Percentiles rank a stretch among this genome's conserved stretches.
Evolutionary conservation across 129 eudicot species (phyloP).

Genomic region (Pulicaria dysenterica): DNA sequence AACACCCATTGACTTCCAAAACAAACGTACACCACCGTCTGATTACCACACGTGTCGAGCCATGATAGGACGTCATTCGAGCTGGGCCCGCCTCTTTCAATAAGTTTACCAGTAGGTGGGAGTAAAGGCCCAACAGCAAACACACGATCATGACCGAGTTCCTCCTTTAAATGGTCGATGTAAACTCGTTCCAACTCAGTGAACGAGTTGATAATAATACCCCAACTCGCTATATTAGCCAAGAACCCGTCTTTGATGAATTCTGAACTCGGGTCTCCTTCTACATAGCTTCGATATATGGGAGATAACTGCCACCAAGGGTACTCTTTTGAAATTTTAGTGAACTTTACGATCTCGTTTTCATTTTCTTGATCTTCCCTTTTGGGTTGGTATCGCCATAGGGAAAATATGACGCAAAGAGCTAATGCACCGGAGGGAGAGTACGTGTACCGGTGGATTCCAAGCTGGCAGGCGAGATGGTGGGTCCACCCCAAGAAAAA

Average conservation of each 20-base stretch:
- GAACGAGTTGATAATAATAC: conserved; percentile 61
- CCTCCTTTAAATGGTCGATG: conserved; percentile 35
- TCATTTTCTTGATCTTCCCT: conserved; percentile 27
- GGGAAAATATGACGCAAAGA: conserved; percentile 33
- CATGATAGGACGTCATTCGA: conserved; percentile 40
- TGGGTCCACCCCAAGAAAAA: conserved; percentile 65
- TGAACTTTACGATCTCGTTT: conserved; percentile 23
- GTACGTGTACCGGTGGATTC: conserved; percentile 45
- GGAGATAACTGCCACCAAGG: conserved; percentile 67
- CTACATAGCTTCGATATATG: conserved; percentile 44
- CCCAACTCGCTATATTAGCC: conserved; percentile 45
- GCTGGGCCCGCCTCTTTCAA: conserved; percentile 37
- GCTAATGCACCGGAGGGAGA: conserved; percentile 59
- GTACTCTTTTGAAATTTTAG: conserved; percentile 39
- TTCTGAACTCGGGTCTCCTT: conserved; percentile 44
- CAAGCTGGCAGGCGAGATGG: conserved; percentile 39
- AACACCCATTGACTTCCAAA: conserved; percentile 72
- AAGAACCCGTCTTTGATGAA: conserved; percentile 36
- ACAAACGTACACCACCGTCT: conserved; percentile 50
- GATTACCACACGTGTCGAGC: conserved; percentile 51
- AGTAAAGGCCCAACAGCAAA: conserved; percentile 68
- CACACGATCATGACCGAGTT: conserved; percentile 50
- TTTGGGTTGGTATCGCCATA: conserved; percentile 50
- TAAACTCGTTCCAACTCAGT: conserved; percentile 48
- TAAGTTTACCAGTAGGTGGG: neutral